Conservation (phyloP, 257 asterid genomes). For the Solanum commersonii region DNA sequence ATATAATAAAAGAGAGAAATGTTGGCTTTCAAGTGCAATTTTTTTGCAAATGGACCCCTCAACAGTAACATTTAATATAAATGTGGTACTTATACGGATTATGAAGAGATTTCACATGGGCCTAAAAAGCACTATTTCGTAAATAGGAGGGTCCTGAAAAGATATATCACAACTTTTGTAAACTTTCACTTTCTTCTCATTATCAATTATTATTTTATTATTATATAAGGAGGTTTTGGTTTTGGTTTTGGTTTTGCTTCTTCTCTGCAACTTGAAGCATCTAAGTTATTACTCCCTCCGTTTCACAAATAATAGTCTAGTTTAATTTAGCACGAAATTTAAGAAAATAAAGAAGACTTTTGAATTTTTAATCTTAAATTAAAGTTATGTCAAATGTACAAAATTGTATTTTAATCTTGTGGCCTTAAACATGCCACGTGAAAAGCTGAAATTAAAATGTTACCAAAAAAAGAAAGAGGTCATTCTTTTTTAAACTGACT, state of each 20-base stretch:
- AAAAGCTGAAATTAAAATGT: too few relatives aligned
- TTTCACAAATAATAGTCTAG: too few relatives aligned
- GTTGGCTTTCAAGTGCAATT: background rate
- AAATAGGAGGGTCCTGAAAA: background rate
- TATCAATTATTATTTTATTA: background rate
- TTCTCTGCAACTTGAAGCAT: background rate
- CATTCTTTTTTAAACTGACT: too few relatives aligned
- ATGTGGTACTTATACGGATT: background rate
- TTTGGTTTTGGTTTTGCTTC: background rate
- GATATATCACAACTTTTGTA: background rate
- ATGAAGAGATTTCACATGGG: background rate
- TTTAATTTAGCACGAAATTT: too few relatives aligned
- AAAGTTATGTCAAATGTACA: too few relatives aligned
- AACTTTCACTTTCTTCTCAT: background rate
- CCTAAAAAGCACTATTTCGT: background rate
- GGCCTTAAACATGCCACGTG: too few relatives aligned
- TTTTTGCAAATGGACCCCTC: background rate
- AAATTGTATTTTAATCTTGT: too few relatives aligned
- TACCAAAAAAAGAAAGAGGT: too few relatives aligned
- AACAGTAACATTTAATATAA: background rate
- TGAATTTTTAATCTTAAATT: too few relatives aligned
- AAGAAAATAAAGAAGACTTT: too few relatives aligned
- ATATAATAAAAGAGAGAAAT: background rate
- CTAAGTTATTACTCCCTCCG: background rate
- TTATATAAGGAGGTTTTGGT: background rate